Evolutionary conservation across 176 grass and related monocot genomes (phyloP).

Genomic region (Poa annua): DNA sequence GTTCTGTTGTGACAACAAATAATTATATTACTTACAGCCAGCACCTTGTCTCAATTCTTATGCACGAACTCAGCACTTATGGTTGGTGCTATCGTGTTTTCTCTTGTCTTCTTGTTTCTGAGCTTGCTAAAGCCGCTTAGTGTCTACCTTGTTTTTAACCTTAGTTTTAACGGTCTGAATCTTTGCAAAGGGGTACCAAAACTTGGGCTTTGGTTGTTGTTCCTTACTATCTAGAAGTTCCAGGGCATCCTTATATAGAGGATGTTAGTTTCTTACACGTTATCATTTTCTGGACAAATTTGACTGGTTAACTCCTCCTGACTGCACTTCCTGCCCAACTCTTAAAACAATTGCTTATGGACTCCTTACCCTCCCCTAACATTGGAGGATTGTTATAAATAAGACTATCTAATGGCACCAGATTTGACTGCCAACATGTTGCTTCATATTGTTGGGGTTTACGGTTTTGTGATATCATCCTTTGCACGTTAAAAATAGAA

Average conservation of each 20-base stretch:
- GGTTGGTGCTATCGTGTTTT: neutral
- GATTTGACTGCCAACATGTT: neutral
- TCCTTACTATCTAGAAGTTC: neutral
- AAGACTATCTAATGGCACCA: neutral
- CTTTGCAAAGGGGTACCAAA: neutral
- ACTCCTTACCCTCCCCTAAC: neutral
- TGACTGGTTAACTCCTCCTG: neutral
- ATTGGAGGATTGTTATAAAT: slow-evolving; percentile 2
- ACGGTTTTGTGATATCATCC: neutral
- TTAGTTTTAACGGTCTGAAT: neutral
- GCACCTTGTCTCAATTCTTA: neutral
- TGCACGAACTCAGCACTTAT: neutral
- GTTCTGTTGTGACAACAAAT: slow-evolving; percentile 1
- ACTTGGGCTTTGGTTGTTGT: neutral
- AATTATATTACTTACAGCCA: neutral
- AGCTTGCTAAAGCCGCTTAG: slow-evolving; percentile 16
- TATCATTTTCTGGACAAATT: neutral
- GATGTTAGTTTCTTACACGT: neutral
- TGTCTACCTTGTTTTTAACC: neutral
- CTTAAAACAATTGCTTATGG: neutral
- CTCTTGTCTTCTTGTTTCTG: neutral
- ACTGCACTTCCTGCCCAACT: neutral
- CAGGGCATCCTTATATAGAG: neutral
- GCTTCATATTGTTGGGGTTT: slow-evolving; percentile 15
- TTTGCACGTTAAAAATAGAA: neutral